phyloP scores from a whole-genome alignment of 1,139 yeast genomes.

The Pichia sp. region DNA sequence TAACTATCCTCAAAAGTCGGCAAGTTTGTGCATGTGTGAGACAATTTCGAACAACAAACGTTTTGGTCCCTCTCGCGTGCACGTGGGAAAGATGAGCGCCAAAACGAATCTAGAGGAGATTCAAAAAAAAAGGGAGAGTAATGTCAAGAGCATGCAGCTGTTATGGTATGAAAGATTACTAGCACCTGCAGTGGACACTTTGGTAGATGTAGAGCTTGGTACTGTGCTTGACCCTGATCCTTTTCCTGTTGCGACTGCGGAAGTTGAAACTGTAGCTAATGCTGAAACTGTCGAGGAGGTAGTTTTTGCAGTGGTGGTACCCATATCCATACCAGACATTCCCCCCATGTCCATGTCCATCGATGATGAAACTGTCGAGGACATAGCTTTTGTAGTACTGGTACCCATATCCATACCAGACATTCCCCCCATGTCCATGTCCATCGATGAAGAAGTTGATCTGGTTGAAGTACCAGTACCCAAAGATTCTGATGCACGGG shows the following conservation, averaged over 20 bases:
- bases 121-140: neutral
- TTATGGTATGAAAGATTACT: neutral
- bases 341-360: slow-evolving; percentile 8
- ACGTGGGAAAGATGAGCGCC: neutral
- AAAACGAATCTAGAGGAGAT: neutral
- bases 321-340: slow-evolving; percentile 7
- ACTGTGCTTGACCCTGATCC: neutral
- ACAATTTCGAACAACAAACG: neutral
- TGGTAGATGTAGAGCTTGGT: neutral
- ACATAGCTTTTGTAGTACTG: neutral
- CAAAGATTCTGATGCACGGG: neutral
- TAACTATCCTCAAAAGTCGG: neutral
- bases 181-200: slow-evolving; percentile 4
- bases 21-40: neutral
- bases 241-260: neutral
- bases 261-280: neutral
- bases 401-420: slow-evolving; percentile 7
- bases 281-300: neutral
- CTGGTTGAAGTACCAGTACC: too few relatives aligned
- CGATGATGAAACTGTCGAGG: neutral
- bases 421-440: slow-evolving; percentile 12
- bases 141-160: neutral
- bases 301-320: neutral
- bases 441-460: neutral
- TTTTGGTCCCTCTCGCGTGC: neutral